phyloP scores from a whole-genome alignment of 345 rosid genomes.

The Citrus sp. region DNA sequence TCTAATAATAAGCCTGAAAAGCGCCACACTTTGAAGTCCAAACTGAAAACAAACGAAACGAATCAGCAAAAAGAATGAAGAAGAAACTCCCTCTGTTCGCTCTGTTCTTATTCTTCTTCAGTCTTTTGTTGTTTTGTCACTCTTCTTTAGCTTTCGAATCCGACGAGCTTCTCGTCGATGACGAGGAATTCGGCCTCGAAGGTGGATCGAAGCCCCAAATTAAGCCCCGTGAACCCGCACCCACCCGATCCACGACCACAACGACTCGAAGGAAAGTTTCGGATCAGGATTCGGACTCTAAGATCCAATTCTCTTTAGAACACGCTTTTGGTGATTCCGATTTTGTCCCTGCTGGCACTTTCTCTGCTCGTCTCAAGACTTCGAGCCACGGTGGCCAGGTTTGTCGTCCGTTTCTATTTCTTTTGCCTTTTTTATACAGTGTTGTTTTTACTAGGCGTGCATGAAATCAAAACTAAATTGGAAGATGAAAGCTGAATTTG shows the following conservation, averaged over 20 bases:
- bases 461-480: too few relatives aligned
- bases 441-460: background rate
- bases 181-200: slow-evolving; percentile 81
- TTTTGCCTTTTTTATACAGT: background rate
- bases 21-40: too few relatives aligned
- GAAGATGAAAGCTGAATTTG: background rate
- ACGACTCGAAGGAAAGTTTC: slow-evolving; percentile 48
- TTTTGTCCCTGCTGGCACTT: slow-evolving; percentile 77
- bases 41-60: background rate
- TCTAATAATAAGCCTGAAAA: too few relatives aligned
- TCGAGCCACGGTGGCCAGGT: slow-evolving; percentile 89
- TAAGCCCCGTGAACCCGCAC: slow-evolving; percentile 34
- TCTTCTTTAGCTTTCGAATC: slow-evolving; percentile 59
- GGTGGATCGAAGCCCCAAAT: slow-evolving; percentile 33
- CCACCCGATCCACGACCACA: slow-evolving; percentile 34
- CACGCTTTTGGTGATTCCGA: slow-evolving; percentile 92
- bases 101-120: slow-evolving; percentile 20
- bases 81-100: slow-evolving; percentile 13
- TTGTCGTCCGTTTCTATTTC: background rate
- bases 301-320: slow-evolving; percentile 86
- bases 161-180: slow-evolving; percentile 80
- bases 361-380: slow-evolving; percentile 91
- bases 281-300: slow-evolving; percentile 88
- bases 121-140: slow-evolving; percentile 14
- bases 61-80: slow-evolving; percentile 9